Base-by-base conservation (phyloP, 2,329 filamentous ascomycete genomes). In the Neofusicoccum sp. region DNA sequence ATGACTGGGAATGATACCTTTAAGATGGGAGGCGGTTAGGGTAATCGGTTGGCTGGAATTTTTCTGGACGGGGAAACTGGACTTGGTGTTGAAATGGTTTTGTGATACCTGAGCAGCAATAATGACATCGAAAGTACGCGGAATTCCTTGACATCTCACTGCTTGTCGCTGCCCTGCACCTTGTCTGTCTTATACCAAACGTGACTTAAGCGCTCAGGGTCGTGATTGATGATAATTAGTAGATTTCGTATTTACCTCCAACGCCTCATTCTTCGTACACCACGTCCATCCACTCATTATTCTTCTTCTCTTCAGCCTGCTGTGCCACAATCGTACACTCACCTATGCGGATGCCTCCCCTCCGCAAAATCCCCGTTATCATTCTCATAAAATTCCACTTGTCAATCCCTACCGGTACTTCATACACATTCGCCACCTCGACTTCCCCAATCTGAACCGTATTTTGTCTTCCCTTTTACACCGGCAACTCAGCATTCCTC, bases 401-500 rank as follows among this genome's bases (percentile, higher is more conserved):
- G 7, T 26, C 26, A 38, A 38, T 14, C 34, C 34, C 7, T 7
- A 38, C 7, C 7, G 34, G 34, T 14, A 31, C 14, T 14, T 41
- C 49, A 30, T 12, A 24, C 7, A 4, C 12, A 40, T 9, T n/a
- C 44, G 7, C 51, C 16, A 20, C 34, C 16, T 1, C 3, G 11
- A 12, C 24, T 47, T 11, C 40, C 40, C 48, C 14, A 20, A 5
- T 31, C 57, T 41, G 31, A 7, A 30, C 56, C 16, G 12, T 20
- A 11, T 16, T 41, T 34, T 24, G 8, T 9, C 24, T 34, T 1
- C 12, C 12, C 48, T 7, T 4, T 84, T 78, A 93, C 65, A 93
- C 90, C 47, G 89, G 90, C 68, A 96, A 75, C 70, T 95, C 90
- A 38, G 86, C 84, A 70, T 92, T 93, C 66, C 88, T 84, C 68